Evolutionary conservation across 768 basidiomycete genomes (phyloP).

Genomic region (Boletus edulis): DNA sequence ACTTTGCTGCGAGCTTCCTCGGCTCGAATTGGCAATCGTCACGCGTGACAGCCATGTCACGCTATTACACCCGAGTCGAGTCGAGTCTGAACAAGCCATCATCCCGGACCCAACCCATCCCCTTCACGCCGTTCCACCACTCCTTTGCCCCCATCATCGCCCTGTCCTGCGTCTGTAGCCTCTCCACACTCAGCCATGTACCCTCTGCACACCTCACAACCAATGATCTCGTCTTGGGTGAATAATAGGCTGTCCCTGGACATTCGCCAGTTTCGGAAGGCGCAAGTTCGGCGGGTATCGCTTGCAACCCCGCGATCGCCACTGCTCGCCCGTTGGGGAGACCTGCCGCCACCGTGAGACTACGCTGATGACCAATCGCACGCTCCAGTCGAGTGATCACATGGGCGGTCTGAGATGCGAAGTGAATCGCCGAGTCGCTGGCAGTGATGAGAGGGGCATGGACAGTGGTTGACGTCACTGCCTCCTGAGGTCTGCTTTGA

Average conservation of each 20-base stretch:
- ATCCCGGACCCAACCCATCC: slow-evolving; percentile 26
- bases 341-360: slow-evolving; percentile 16
- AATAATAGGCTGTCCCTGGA: slow-evolving; percentile 46
- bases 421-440: slow-evolving; percentile 14
- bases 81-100: slow-evolving; percentile 16
- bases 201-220: slow-evolving; percentile 54
- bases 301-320: slow-evolving; percentile 19
- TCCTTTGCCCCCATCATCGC: slow-evolving; percentile 53
- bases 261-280: slow-evolving; percentile 8
- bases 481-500: slow-evolving; percentile 45
- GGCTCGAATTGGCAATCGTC: slow-evolving; percentile 14
- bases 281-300: slow-evolving; percentile 2
- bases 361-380: slow-evolving; percentile 30
- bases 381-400: slow-evolving; percentile 22
- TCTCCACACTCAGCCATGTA: slow-evolving; percentile 50
- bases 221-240: slow-evolving; percentile 38
- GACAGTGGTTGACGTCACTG: slow-evolving; percentile 28
- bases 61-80: not conserved
- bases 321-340: slow-evolving; percentile 30
- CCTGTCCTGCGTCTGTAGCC: slow-evolving; percentile 63
- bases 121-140: slow-evolving; percentile 76
- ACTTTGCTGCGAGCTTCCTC: not conserved
- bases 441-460: slow-evolving; percentile 45
- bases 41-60: slow-evolving; percentile 18
- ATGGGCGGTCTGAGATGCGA: slow-evolving; percentile 20